Evolutionary conservation across 2,329 filamentous ascomycete species (phyloP).

Genomic region (Paramyrothecium sp.): DNA sequence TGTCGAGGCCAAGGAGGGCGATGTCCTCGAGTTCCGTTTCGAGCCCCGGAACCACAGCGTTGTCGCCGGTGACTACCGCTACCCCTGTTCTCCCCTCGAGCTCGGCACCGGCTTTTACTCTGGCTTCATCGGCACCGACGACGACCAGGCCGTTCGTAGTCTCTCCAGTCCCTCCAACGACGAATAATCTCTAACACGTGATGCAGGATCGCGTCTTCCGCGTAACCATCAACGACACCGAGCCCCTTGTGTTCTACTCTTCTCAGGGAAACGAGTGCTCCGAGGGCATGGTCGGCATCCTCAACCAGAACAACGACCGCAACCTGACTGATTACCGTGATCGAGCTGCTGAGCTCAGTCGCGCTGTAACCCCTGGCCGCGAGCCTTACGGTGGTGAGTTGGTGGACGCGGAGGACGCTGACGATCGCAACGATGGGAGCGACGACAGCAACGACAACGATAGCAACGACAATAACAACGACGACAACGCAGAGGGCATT

Average conservation of each 20-base stretch:
- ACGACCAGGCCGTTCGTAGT: slow-evolving; percentile 26
- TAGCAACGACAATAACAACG: slow-evolving; percentile 5
- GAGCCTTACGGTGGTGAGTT: slow-evolving; percentile 26
- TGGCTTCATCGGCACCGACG: slow-evolving; percentile 26
- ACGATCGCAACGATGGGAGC: slow-evolving; percentile 9
- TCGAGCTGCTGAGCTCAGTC: slow-evolving; percentile 22
- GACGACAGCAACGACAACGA: slow-evolving; percentile 2
- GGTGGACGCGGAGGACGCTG: slow-evolving; percentile 16
- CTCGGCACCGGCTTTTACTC: slow-evolving; percentile 35
- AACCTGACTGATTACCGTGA: slow-evolving; percentile 29
- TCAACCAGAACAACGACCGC: slow-evolving; percentile 28
- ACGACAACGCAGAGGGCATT: slow-evolving; percentile 12
- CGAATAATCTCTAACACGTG: neutral
- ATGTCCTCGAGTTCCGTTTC: slow-evolving; percentile 36
- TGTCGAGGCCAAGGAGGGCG: slow-evolving; percentile 27
- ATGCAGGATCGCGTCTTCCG: slow-evolving; percentile 31
- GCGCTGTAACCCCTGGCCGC: slow-evolving; percentile 22
- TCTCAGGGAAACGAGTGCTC: slow-evolving; percentile 34
- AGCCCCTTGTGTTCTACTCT: slow-evolving; percentile 37
- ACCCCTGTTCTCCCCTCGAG: slow-evolving; percentile 31
- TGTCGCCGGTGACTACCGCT: slow-evolving; percentile 30
- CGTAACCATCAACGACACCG: slow-evolving; percentile 28
- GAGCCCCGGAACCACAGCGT: slow-evolving; percentile 35
- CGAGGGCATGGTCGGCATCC: slow-evolving; percentile 37
- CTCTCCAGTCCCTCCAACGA: neutral